These are phyloP conservation scores for Fusarium fracticaudum DNA, from an alignment of 2,329 filamentous ascomycete genomes.

Conservation along the genomic window DNA sequence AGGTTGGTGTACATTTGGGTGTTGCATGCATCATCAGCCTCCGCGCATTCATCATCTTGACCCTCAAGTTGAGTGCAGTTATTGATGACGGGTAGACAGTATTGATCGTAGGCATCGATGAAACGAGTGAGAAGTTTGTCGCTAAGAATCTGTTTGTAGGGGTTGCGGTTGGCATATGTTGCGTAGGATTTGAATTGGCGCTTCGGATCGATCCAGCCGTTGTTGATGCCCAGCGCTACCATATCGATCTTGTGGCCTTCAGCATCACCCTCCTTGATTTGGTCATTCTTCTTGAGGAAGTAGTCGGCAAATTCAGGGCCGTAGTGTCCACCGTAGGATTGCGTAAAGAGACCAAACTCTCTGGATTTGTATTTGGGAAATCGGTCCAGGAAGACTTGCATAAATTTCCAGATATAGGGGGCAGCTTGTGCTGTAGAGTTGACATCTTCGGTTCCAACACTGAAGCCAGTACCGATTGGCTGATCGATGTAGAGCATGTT, in stretches of 20 bases:
- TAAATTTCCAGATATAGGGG: constrained; percentile 60
- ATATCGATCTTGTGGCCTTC: constrained; percentile 57
- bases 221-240: constrained; percentile 65
- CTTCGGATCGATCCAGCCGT: constrained; percentile 62
- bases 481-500: constrained; percentile 79
- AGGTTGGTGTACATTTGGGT: constrained; percentile 42
- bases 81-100: constrained; percentile 34
- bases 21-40: constrained; percentile 41
- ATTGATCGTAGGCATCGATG: constrained; percentile 45
- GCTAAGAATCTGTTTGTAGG: constrained; percentile 45
- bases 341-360: constrained; percentile 64
- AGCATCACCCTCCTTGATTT: constrained; percentile 55
- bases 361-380: constrained; percentile 71
- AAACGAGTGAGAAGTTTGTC: constrained; percentile 29
- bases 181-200: constrained; percentile 48
- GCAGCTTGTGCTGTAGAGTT: constrained; percentile 47
- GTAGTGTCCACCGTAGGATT: constrained; percentile 68
- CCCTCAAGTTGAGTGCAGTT: constrained; percentile 38
- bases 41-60: constrained; percentile 42
- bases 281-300: constrained; percentile 65
- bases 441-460: constrained; percentile 39
- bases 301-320: constrained; percentile 65
- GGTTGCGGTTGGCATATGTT: constrained; percentile 47
- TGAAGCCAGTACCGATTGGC: constrained; percentile 52
- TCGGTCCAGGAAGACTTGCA: constrained; percentile 69